phyloP scores from a whole-genome alignment of 2,329 filamentous ascomycete species.

The Teratosphaeria pseudoeucalypti region DNA sequence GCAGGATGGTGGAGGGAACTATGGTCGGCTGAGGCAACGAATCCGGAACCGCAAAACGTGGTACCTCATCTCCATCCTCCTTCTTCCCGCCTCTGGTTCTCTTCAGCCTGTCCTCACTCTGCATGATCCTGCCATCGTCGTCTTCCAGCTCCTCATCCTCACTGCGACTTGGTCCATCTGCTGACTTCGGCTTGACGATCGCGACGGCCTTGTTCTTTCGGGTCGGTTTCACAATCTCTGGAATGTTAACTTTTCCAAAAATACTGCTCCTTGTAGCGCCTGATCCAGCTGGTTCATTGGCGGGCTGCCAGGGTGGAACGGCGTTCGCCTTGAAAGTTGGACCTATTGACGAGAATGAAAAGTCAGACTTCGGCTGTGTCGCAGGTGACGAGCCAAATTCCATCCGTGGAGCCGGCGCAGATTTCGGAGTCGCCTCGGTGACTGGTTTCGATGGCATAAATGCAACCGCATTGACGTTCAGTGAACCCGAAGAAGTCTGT shows the following conservation, averaged over 20 bases:
- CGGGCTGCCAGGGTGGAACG: conserved; percentile 10
- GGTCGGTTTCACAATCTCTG: conserved; percentile 52
- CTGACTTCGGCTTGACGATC: conserved; percentile 48
- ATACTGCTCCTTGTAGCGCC: conserved; percentile 17
- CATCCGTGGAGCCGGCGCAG: not conserved
- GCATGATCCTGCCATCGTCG: conserved; percentile 51
- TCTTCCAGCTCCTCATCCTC: conserved; percentile 39
- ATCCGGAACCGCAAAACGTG: conserved; percentile 55
- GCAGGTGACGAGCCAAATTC: not conserved
- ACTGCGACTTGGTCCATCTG: conserved; percentile 5
- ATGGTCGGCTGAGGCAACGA: conserved; percentile 8
- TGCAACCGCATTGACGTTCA: conserved; percentile 48
- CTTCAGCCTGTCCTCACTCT: conserved; percentile 61
- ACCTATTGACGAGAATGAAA: conserved; percentile 25
- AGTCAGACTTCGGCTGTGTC: conserved; percentile 21
- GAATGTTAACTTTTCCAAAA: conserved; percentile 44
- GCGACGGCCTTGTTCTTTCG: conserved; percentile 77
- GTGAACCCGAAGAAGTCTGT: conserved; percentile 28
- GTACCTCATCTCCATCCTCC: conserved; percentile 61
- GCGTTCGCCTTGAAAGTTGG: conserved; percentile 21
- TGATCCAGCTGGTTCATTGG: not conserved
- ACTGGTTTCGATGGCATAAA: conserved; percentile 1
- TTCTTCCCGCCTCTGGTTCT: conserved; percentile 54
- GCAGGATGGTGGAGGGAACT: not conserved
- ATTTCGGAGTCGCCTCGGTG: not conserved